Conservation (phyloP, 1,284 basidiomycete species). For the Porogramme epimiltina region DNA sequence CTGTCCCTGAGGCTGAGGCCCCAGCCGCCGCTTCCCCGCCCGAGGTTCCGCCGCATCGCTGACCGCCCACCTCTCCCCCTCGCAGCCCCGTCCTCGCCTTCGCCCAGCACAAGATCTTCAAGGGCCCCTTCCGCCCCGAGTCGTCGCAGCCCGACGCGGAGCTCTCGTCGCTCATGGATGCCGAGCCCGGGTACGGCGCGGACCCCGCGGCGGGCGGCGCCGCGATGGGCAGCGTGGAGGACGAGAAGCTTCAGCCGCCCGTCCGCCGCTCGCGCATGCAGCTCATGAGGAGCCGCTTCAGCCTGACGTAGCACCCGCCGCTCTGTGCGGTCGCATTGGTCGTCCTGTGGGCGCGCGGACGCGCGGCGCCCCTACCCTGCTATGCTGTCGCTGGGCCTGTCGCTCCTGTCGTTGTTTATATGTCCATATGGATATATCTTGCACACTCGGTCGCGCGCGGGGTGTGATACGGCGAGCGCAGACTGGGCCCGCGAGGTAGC, state of each 20-base stretch:
- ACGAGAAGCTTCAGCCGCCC: constrained; percentile 1
- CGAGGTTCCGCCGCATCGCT: background rate
- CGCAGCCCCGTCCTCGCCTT: constrained; percentile 31
- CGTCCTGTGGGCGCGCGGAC: too few relatives aligned
- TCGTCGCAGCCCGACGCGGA: constrained; percentile 5
- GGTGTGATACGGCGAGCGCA: too few relatives aligned
- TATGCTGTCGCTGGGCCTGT: too few relatives aligned
- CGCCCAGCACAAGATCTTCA: constrained; percentile 34
- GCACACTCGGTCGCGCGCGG: too few relatives aligned
- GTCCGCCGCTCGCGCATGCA: constrained; percentile 6
- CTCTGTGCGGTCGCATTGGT: too few relatives aligned
- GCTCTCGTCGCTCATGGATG: constrained; percentile 2
- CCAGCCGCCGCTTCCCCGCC: too few relatives aligned
- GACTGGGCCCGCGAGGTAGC: too few relatives aligned
- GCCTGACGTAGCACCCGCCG: constrained; percentile 2
- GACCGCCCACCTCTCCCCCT: background rate
- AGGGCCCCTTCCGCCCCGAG: constrained; percentile 24
- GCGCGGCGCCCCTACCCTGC: too few relatives aligned
- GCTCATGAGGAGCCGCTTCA: constrained; percentile 20
- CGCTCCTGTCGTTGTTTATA: too few relatives aligned
- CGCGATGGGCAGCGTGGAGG: background rate
- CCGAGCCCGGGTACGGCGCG: background rate
- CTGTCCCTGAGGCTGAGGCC: too few relatives aligned
- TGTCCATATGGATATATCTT: too few relatives aligned
- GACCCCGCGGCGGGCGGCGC: background rate